Evolutionary conservation across 805 yeast species (phyloP), one percentile per base, ranked within the genome.

Genomic region (Zygotorulaspora danielsina): DNA sequence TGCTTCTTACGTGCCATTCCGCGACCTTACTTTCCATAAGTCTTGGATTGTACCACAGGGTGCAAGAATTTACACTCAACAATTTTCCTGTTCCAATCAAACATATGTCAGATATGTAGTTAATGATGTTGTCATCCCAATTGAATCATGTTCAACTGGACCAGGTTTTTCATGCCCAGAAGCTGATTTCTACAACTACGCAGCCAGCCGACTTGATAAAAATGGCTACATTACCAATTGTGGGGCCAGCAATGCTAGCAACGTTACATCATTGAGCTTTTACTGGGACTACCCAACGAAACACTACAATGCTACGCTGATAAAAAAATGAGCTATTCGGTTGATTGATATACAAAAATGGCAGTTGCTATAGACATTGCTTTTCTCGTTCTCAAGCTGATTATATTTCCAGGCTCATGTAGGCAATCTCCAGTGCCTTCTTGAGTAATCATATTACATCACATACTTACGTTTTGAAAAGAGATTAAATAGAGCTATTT

Each of bases 21-120:
- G 43, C 21, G 67, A 69, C 36, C 62, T 70, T 42, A 61, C 68
- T 10, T 80, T 71, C 65, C 70, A 66, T 54, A 66, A 63, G 45
- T 62, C 69, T 5, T 74, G 77, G 49, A 55, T 75, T 31, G 68
- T 69, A 18, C 84, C 83, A 37, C 73, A 73, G 78, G 82, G 79
- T 24, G 79, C 75, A 2, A 65, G 77, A 44, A 50, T 75, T 13
- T 63, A 73, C 21, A 53, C 73, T 18, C 83, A 78, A 59, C 66
- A 76, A 46, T 57, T 73, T 40, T 54, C 54, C 37, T 76, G 80
- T 56, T 32, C 41, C 4, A 63, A 62, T 26, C 53, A 49, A 19
- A 59, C 67, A 12, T 77, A 61, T 50, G 75, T 76, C 11, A 70
- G 81, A 54, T 62, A 66, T 25, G 57, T 73, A 5, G 48, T 75